Conservation (phyloP, 1,284 basidiomycete species). For the Papiliotrema laurentii region DNA sequence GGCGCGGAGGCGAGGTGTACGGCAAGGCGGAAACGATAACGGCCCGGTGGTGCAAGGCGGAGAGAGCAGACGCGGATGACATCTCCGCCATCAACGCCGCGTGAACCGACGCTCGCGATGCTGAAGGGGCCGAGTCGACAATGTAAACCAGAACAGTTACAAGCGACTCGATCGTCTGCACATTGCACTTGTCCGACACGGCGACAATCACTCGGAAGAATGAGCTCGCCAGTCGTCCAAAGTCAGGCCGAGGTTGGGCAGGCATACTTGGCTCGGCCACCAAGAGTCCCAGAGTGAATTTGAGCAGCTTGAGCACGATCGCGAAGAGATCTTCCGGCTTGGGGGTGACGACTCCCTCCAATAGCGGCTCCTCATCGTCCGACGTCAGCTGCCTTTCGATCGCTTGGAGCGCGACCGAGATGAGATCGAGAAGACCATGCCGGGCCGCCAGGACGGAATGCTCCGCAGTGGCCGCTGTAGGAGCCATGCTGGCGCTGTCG, state of each 20-base stretch:
- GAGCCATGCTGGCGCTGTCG: slow-evolving; percentile 15
- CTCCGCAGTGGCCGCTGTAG: slow-evolving; percentile 7
- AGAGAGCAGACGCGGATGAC: slow-evolving; percentile 16
- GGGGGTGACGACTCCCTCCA: slow-evolving; percentile 12
- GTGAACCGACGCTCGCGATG: slow-evolving; percentile 19
- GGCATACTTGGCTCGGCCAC: slow-evolving; percentile 17
- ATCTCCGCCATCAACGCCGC: slow-evolving; percentile 29
- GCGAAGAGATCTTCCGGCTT: slow-evolving; percentile 26
- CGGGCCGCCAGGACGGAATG: slow-evolving; percentile 19
- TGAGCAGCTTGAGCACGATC: slow-evolving; percentile 28
- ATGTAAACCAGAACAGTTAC: slow-evolving; percentile 32
- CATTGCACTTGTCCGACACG: not conserved
- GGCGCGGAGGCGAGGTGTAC: slow-evolving; percentile 15
- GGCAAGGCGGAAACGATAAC: slow-evolving; percentile 26
- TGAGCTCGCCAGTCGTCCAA: slow-evolving; percentile 25
- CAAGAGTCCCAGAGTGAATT: slow-evolving; percentile 27
- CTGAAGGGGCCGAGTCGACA: slow-evolving; percentile 24
- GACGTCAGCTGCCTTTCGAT: slow-evolving; percentile 30
- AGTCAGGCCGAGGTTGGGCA: slow-evolving; percentile 33
- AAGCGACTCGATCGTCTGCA: slow-evolving; percentile 8
- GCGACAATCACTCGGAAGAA: slow-evolving; percentile 31
- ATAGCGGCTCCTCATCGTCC: not conserved
- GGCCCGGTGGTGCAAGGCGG: slow-evolving; percentile 12
- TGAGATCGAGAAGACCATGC: slow-evolving; percentile 33
- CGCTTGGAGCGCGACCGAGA: slow-evolving; percentile 33